Evolutionary conservation across 1,139 yeast species (phyloP).

Genomic region (Zygoascus sp.): DNA sequence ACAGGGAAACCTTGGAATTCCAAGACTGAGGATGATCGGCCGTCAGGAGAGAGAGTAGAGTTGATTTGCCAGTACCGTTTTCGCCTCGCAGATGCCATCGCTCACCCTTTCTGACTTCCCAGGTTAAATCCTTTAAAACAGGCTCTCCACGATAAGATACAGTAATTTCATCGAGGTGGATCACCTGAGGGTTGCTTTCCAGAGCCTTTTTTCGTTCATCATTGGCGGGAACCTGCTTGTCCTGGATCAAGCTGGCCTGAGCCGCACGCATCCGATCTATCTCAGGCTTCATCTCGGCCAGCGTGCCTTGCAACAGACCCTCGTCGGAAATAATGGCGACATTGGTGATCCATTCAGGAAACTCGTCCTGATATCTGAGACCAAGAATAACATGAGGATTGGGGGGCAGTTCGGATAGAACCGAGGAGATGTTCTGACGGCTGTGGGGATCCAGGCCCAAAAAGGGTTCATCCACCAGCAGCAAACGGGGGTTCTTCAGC

Average conservation of each 20-base stretch:
- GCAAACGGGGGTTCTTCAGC: conserved; percentile 56
- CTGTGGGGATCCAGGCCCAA: conserved; percentile 84
- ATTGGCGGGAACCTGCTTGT: conserved; percentile 2
- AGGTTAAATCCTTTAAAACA: conserved; percentile 54
- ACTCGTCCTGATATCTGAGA: conserved; percentile 63
- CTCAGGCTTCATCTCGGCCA: conserved; percentile 32
- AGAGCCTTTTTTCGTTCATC: conserved; percentile 1
- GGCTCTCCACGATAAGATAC: conserved; percentile 62
- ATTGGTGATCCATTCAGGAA: conserved; percentile 78
- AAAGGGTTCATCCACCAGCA: conserved; percentile 86
- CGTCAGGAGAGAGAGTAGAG: conserved; percentile 73
- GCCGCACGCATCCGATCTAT: conserved; percentile 32
- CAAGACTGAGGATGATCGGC: conserved; percentile 98
- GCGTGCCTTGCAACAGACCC: conserved; percentile 54
- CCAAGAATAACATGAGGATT: conserved; percentile 59
- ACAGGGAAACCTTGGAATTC: conserved; percentile 62
- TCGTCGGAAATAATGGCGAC: conserved; percentile 54
- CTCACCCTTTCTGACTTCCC: conserved; percentile 68
- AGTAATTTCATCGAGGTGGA: conserved; percentile 60
- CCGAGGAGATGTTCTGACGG: conserved; percentile 52
- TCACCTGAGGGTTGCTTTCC: conserved; percentile 35
- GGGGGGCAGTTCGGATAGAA: conserved; percentile 40
- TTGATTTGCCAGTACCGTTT: conserved; percentile 92
- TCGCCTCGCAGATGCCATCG: conserved; percentile 87
- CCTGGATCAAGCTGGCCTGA: conserved; percentile 12